phyloP scores from a whole-genome alignment of 495 filamentous ascomycete species.

The Neurospora africana region DNA sequence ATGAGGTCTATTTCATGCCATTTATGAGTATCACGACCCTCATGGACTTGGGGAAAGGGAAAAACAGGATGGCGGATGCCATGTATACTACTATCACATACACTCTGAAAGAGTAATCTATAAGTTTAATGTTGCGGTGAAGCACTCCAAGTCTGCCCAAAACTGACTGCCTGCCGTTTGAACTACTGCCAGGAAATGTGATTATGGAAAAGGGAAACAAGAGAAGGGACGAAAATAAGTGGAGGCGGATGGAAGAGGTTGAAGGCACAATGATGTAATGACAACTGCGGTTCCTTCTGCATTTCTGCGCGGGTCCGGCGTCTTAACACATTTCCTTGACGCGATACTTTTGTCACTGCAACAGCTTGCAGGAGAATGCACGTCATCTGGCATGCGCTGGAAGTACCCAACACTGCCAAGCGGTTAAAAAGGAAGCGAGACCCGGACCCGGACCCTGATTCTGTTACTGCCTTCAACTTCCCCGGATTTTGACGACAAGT shows the following conservation, averaged over 20 bases:
- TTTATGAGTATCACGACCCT: not conserved
- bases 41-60: not conserved
- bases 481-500: not conserved
- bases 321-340: not conserved
- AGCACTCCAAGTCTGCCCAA: not conserved
- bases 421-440: not conserved
- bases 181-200: not conserved
- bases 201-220: not conserved
- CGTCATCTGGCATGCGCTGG: not conserved
- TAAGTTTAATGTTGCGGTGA: not conserved
- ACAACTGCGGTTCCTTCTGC: not conserved
- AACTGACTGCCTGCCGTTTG: not conserved
- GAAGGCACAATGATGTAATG: conserved; percentile 6
- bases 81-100: not conserved
- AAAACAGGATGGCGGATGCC: not conserved
- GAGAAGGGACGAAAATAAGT: not conserved
- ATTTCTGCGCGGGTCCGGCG: not conserved
- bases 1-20: not conserved
- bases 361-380: not conserved
- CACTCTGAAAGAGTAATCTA: not conserved
- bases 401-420: not conserved
- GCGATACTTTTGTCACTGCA: not conserved
- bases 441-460: not conserved
- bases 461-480: not conserved
- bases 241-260: not conserved